Evolutionary conservation across 192 early-diverging fungal genomes (phyloP), one percentile per base, ranked within the genome.

Genomic region (Polychytrium aggregatum): DNA sequence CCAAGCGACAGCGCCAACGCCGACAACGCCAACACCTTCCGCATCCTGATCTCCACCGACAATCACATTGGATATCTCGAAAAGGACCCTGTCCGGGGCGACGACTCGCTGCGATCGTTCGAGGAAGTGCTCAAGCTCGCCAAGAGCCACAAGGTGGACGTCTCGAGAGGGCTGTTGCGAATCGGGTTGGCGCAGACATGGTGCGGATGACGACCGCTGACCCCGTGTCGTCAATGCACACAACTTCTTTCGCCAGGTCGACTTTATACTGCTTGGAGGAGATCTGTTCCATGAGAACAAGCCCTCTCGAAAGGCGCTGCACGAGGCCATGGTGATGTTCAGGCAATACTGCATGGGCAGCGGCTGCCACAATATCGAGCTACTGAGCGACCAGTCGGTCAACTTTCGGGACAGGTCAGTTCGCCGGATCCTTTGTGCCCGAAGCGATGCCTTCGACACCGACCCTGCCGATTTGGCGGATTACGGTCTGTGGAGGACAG

Each of bases 221-320:
- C n/a, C n/a, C n/a, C n/a, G n/a, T n/a, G n/a, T n/a, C n/a, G n/a
- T n/a, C n/a, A n/a, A n/a, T n/a, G n/a, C n/a, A n/a, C n/a, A n/a
- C n/a, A n/a, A n/a, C n/a, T n/a, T n/a, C n/a, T n/a, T n/a, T n/a
- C n/a, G n/a, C 30, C 44, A 80, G 55, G 93, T 87, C 4, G 93
- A 97, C 67, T 85, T 94, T 68, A 71, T 97, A 5, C 67, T 97
- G 18, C 68, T 97, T 3, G 90, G 90, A 21, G 93, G 93, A 18
- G 93, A 97, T 64, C 74, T 97, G 18, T 97, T 94, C 65, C 91
- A 97, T 64, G 89, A 94, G 48, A 95, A 92, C 69, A 81, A 81
- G 50, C 93, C 93, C 6, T 87, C 89, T 28, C 72, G 86, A 11
- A 78, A 82, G 37, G 71, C 76, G 26, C 55, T 90, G 46, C 72